phyloP scores from a whole-genome alignment of 768 basidiomycete genomes.

The Kwoniella bestiolae region DNA sequence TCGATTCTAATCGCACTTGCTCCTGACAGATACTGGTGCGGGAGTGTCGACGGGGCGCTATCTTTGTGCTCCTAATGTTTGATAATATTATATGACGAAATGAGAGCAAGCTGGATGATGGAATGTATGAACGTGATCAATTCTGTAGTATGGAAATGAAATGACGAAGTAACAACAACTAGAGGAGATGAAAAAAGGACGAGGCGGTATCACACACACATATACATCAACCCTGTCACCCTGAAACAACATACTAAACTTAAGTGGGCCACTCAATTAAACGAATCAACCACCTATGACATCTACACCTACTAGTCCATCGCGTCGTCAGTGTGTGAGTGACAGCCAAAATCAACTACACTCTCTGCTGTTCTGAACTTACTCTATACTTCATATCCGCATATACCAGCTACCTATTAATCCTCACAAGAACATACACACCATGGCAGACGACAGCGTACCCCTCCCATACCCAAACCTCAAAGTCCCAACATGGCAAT shows the following conservation, averaged over 20 bases:
- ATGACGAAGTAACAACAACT: conserved; percentile 4
- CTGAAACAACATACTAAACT: not conserved
- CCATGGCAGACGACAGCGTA: conserved; percentile 77
- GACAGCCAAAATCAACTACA: not conserved
- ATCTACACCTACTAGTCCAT: no score
- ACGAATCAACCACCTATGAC: not conserved
- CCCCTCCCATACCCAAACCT: conserved; percentile 88
- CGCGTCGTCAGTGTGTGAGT: conserved; percentile 14
- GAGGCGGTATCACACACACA: conserved; percentile 1
- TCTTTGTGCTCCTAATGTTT: not conserved
- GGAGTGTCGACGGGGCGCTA: no score
- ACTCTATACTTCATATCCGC: not conserved
- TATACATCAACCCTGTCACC: no score
- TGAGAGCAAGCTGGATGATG: not conserved
- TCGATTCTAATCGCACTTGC: not conserved
- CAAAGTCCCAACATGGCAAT: conserved; percentile 75
- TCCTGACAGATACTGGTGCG: no score
- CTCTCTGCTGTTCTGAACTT: not conserved
- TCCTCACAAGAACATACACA: conserved; percentile 2
- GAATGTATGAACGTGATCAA: not conserved
- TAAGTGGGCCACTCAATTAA: conserved; percentile 5
- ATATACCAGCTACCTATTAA: not conserved
- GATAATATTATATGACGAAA: not conserved
- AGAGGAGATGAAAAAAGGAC: not conserved
- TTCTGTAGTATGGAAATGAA: not conserved